phyloP scores from a whole-genome alignment of 2,329 filamentous ascomycete genomes.

The Phaeosphaeria sp. region DNA sequence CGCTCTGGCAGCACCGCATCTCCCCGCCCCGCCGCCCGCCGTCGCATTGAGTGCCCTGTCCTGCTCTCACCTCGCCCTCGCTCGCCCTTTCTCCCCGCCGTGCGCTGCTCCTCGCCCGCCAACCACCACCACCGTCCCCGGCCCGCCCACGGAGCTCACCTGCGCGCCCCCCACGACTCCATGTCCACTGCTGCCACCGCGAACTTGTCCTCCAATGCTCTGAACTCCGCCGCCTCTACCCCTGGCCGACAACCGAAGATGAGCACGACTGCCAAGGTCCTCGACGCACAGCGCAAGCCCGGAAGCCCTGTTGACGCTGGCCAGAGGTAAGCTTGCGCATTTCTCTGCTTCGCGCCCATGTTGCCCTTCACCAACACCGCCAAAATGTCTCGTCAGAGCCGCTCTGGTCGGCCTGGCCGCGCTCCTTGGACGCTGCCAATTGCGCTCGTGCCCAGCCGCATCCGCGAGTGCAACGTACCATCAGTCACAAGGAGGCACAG shows the following conservation, averaged over 20 bases:
- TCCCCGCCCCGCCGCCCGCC: constrained; percentile 15
- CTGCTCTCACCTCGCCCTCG: constrained; percentile 20
- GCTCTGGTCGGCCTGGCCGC: constrained; percentile 14
- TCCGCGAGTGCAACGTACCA: constrained; percentile 39
- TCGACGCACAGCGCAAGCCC: constrained; percentile 62
- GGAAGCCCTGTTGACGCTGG: constrained; percentile 62
- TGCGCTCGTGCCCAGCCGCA: constrained; percentile 18
- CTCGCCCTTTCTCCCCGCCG: constrained; percentile 10
- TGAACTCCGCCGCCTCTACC: constrained; percentile 45
- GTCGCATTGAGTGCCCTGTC: constrained; percentile 35
- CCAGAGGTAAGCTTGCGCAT: constrained; percentile 57
- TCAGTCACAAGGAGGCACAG: constrained; percentile 43
- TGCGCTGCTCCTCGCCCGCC: constrained; percentile 12
- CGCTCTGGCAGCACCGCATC: constrained; percentile 11
- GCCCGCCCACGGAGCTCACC: constrained; percentile 19
- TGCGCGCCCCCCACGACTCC: constrained; percentile 25
- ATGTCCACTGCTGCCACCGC: constrained; percentile 44
- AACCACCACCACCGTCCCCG: constrained; percentile 16
- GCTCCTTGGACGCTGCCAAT: constrained; percentile 28
- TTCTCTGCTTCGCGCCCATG: neutral
- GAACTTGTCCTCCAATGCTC: constrained; percentile 44
- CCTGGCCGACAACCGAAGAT: constrained; percentile 56
- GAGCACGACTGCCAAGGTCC: constrained; percentile 57
- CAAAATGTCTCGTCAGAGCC: neutral
- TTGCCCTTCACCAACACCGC: neutral